Conservation (phyloP, 352 stramenopile genomes). For the Pythium guiyangense region DNA sequence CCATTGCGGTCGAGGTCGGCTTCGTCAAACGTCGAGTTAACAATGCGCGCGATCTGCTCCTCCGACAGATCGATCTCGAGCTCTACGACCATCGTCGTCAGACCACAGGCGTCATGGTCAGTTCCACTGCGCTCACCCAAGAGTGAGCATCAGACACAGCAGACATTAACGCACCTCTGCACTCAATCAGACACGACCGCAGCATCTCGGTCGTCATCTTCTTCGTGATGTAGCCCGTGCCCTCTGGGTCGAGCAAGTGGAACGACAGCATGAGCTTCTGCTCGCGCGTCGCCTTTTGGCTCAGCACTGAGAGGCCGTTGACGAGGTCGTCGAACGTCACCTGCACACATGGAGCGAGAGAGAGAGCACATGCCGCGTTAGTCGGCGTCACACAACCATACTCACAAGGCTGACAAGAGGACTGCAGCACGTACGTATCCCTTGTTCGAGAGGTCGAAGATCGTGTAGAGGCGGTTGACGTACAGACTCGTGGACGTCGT, state of each 20-base stretch:
- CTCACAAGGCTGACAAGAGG: background rate
- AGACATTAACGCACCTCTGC: conserved; percentile 46
- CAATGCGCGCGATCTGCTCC: conserved; percentile 69
- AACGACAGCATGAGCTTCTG: conserved; percentile 87
- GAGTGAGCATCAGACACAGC: too few relatives aligned
- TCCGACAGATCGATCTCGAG: conserved; percentile 77
- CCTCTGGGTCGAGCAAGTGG: conserved; percentile 73
- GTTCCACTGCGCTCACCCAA: too few relatives aligned
- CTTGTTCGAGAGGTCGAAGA: conserved; percentile 81
- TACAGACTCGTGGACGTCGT: conserved; percentile 70
- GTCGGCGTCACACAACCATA: background rate
- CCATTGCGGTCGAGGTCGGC: conserved; percentile 73
- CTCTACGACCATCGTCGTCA: conserved; percentile 25
- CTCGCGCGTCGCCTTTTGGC: conserved; percentile 80
- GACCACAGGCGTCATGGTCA: background rate
- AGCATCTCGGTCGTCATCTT: conserved; percentile 80
- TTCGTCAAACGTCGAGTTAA: conserved; percentile 82
- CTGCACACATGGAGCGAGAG: conserved; percentile 17
- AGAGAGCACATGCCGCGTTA: conserved; percentile 1
- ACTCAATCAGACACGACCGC: conserved; percentile 80
- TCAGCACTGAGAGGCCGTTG: conserved; percentile 74
- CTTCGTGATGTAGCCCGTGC: conserved; percentile 79
- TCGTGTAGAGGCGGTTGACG: conserved; percentile 80
- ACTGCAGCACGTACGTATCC: conserved; percentile 37
- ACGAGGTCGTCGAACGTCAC: conserved; percentile 83